These are phyloP conservation scores for Solanum raphanifolium DNA, from an alignment of 257 asterid species.

Conservation along the genomic window DNA sequence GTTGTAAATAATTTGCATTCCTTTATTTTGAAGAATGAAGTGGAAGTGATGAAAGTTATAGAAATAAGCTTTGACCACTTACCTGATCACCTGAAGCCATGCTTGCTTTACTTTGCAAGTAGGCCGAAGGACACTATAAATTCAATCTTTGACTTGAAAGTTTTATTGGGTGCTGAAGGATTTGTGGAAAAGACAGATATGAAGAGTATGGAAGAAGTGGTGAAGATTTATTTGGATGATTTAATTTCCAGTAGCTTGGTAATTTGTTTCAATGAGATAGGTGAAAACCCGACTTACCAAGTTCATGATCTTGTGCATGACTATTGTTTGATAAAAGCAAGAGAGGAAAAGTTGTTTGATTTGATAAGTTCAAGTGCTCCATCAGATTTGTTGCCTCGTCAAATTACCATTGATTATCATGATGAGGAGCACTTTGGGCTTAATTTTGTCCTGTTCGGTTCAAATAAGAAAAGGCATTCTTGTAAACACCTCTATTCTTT, in stretches of 20 bases:
- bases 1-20: no score
- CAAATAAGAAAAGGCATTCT: neutral
- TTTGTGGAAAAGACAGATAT: neutral
- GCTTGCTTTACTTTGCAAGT: neutral
- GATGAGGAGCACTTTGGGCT: no score
- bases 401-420: no score
- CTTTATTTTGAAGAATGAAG: no score
- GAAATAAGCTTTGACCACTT: no score
- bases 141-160: fast-evolving
- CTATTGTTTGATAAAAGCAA: no score
- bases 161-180: fast-evolving
- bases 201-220: neutral
- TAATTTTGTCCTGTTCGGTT: no score
- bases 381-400: no score
- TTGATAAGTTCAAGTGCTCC: no score
- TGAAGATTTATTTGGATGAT: neutral
- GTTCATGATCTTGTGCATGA: neutral
- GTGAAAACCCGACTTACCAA: fast-evolving
- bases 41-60: no score
- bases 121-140: neutral
- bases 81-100: neutral
- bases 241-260: neutral
- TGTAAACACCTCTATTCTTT: neutral
- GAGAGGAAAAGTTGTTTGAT: no score
- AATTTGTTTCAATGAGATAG: neutral